Evolutionary conservation across 257 asterid species (phyloP).

Genomic region (Nicotiana tomentosiformis): DNA sequence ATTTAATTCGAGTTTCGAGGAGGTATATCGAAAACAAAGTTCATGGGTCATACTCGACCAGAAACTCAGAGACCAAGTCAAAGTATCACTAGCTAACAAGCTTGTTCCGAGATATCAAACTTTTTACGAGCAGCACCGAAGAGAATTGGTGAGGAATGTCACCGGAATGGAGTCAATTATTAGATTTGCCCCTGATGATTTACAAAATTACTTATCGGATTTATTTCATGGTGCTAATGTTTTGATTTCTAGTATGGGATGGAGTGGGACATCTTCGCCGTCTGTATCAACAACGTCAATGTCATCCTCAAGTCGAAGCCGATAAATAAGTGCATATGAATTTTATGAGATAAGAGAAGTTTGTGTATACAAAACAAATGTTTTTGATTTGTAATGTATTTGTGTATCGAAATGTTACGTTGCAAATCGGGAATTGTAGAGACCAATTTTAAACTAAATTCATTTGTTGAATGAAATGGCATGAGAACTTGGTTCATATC

Average conservation of each 20-base stretch:
- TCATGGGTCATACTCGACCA: conserved; percentile 68
- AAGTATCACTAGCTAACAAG: conserved; percentile 27
- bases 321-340: conserved; percentile 3
- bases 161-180: conserved; percentile 30
- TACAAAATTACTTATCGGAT: conserved; percentile 58
- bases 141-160: not conserved
- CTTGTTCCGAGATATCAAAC: conserved; percentile 33
- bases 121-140: conserved; percentile 30
- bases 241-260: conserved; percentile 10
- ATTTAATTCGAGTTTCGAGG: conserved; percentile 46
- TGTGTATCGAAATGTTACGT: no score
- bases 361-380: no score
- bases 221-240: conserved; percentile 30
- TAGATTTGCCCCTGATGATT: conserved; percentile 76
- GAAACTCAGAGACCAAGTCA: conserved; percentile 34
- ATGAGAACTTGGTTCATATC: no score
- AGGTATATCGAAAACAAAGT: conserved; percentile 34
- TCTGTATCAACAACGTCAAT: conserved; percentile 2
- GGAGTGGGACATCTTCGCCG: conserved; percentile 11
- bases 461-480: no score
- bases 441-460: no score
- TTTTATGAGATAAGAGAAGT: conserved; percentile 13
- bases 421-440: no score
- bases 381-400: no score
- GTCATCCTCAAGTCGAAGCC: not conserved